A percentile compares a stretch with the other conserved stretches of the same genome.
These are phyloP conservation scores for Cyberlindnera xishuangbannaensis DNA, from an alignment of 805 yeast genomes.

Conservation along the genomic window DNA sequence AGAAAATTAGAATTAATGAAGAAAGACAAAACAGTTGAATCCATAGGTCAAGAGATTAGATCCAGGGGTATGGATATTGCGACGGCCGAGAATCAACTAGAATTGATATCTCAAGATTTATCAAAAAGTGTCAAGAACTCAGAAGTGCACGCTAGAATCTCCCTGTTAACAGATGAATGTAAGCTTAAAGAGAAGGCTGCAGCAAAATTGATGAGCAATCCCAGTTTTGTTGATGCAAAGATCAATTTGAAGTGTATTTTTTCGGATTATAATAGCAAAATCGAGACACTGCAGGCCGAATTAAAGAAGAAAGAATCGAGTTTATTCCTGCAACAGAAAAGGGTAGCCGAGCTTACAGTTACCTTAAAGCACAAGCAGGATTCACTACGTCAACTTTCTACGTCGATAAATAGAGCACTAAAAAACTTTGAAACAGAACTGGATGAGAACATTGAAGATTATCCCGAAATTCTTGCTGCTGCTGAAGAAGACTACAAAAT, in stretches of 20 bases:
- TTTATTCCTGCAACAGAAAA: background rate
- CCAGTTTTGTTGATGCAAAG: constrained; percentile 16
- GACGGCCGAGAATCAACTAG: constrained; percentile 40
- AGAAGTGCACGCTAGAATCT: constrained; percentile 50
- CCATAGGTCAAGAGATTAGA: constrained; percentile 31
- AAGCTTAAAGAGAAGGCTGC: constrained; percentile 28
- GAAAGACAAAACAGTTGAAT: constrained; percentile 23
- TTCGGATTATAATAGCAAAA: constrained; percentile 1
- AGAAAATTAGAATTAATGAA: constrained; percentile 29
- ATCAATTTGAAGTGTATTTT: too few relatives aligned
- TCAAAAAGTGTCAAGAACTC: constrained; percentile 49
- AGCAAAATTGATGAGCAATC: constrained; percentile 25
- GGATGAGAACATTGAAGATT: constrained; percentile 40
- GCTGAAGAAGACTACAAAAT: constrained; percentile 57
- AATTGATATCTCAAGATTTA: constrained; percentile 46
- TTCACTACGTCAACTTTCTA: constrained; percentile 5
- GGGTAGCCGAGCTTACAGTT: constrained; percentile 12
- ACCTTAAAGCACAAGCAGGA: constrained; percentile 14
- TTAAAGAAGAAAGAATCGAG: constrained; percentile 5
- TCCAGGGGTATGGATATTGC: constrained; percentile 32
- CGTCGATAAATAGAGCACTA: constrained; percentile 8
- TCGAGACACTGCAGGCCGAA: constrained; percentile 11
- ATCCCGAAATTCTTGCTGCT: constrained; percentile 43
- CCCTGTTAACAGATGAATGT: constrained; percentile 37
- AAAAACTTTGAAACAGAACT: constrained; percentile 18